Evolutionary conservation across 225 moss, liverwort and hornwort species (phyloP).

Genomic region (Anthoceros angustus): DNA sequence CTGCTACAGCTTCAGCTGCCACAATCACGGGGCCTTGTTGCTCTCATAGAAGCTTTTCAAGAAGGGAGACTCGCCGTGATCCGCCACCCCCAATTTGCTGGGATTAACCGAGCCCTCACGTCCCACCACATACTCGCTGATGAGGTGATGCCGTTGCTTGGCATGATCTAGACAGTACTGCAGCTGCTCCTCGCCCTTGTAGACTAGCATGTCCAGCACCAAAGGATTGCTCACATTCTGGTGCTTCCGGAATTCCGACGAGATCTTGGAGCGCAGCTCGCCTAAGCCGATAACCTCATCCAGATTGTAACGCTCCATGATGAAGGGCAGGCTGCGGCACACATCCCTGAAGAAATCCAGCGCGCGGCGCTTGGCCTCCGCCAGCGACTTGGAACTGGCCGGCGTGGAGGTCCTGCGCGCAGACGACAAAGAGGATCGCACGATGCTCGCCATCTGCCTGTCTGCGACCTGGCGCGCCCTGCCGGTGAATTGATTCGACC

Average conservation of each 20-base stretch:
- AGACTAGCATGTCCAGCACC: slow-evolving; percentile 86
- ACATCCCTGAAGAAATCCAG: slow-evolving; percentile 61
- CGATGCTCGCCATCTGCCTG: slow-evolving; percentile 16
- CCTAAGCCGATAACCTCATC: slow-evolving; percentile 49
- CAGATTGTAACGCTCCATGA: slow-evolving; percentile 78
- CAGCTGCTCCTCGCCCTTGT: slow-evolving; percentile 85
- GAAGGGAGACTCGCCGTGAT: slow-evolving; percentile 84
- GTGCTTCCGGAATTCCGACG: slow-evolving; percentile 53
- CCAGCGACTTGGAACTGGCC: slow-evolving; percentile 40
- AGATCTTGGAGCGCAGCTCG: slow-evolving; percentile 41
- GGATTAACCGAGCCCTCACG: slow-evolving; percentile 39
- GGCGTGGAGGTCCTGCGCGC: slow-evolving; percentile 34
- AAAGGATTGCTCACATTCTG: slow-evolving; percentile 63
- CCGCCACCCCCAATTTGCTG: slow-evolving; percentile 49
- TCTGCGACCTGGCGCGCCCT: background rate
- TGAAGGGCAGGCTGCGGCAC: slow-evolving; percentile 54
- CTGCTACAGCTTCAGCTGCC: background rate
- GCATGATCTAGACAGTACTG: slow-evolving; percentile 77
- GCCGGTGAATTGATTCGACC: background rate
- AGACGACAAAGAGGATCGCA: slow-evolving; percentile 31
- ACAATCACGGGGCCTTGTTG: slow-evolving; percentile 21
- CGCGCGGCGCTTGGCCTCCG: slow-evolving; percentile 49
- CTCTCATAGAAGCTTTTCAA: slow-evolving; percentile 74
- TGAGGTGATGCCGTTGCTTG: slow-evolving; percentile 88
- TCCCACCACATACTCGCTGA: slow-evolving; percentile 71